A percentile compares a stretch with the other conserved stretches of the same genome.
Conservation (phyloP, 805 yeast species). For the Starmerella apis region DNA sequence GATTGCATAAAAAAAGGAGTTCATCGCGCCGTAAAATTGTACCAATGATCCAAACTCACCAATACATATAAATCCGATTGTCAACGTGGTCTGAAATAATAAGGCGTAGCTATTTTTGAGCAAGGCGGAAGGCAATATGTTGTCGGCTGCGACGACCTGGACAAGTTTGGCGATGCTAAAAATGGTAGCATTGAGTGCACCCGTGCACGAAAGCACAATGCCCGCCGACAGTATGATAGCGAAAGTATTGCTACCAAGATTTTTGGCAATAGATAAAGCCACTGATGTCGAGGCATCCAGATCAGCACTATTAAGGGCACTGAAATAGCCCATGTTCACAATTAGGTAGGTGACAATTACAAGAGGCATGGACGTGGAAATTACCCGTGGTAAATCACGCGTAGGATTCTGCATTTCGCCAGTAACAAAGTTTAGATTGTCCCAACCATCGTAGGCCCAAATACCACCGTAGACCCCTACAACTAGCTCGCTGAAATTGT, state of each 20-base stretch:
- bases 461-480: conserved; percentile 35
- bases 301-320: conserved; percentile 63
- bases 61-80: conserved; percentile 29
- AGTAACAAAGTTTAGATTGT: conserved; percentile 35
- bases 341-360: conserved; percentile 32
- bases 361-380: conserved; percentile 35
- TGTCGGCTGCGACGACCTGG: conserved; percentile 33
- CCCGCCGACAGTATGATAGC: conserved; percentile 30
- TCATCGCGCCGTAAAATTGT: conserved; percentile 34
- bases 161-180: conserved; percentile 33
- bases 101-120: conserved; percentile 25
- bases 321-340: conserved; percentile 39
- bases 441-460: conserved; percentile 42
- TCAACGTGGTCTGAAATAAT: conserved; percentile 29
- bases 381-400: conserved; percentile 33
- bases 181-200: conserved; percentile 35
- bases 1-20: conserved; percentile 30
- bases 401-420: conserved; percentile 35
- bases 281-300: conserved; percentile 31
- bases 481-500: conserved; percentile 29
- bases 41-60: conserved; percentile 34
- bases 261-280: conserved; percentile 31
- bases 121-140: conserved; percentile 30
- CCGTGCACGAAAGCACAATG: conserved; percentile 35
- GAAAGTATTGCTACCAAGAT: conserved; percentile 27